phyloP scores from a whole-genome alignment of 1,139 yeast genomes.

The Saccharomyces hybrid region DNA sequence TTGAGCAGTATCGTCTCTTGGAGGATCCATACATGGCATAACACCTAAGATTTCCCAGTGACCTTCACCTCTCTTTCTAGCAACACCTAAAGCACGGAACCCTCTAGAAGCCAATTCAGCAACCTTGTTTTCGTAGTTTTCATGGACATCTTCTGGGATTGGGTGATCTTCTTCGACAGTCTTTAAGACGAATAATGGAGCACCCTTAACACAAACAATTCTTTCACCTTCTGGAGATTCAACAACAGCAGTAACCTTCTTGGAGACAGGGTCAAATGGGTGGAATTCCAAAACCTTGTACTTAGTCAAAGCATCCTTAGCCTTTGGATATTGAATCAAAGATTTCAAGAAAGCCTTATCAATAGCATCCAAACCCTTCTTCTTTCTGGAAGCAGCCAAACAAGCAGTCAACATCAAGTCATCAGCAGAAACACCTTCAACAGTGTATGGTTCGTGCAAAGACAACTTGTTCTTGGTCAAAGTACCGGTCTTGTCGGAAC shows the following conservation, averaged over 20 bases:
- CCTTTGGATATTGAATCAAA: slow-evolving; percentile 77
- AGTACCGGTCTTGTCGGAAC: slow-evolving; percentile 99
- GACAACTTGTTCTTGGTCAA: slow-evolving; percentile 95
- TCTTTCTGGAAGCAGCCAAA: slow-evolving; percentile 95
- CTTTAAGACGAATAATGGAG: slow-evolving; percentile 86
- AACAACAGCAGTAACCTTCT: slow-evolving; percentile 89
- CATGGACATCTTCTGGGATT: slow-evolving; percentile 87
- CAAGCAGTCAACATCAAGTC: slow-evolving; percentile 96
- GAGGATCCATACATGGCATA: slow-evolving; percentile 98
- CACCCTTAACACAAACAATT: slow-evolving; percentile 95
- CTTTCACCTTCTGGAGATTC: slow-evolving; percentile 94
- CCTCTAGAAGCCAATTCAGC: slow-evolving; percentile 96
- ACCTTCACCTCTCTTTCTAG: slow-evolving; percentile 97
- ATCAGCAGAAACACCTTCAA: slow-evolving; percentile 95
- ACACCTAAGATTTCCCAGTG: slow-evolving; percentile 97
- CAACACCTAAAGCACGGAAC: slow-evolving; percentile 97
- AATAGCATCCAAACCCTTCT: slow-evolving; percentile 96
- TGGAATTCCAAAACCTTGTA: slow-evolving; percentile 91
- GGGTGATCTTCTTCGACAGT: slow-evolving; percentile 94
- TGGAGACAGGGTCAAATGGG: slow-evolving; percentile 95
- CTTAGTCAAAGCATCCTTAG: slow-evolving; percentile 87
- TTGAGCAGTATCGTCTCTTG: slow-evolving; percentile 95
- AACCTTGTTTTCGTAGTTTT: slow-evolving; percentile 89
- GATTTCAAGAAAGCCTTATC: slow-evolving; percentile 95
- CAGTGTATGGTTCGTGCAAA: slow-evolving; percentile 95